Conservation (phyloP, 768 basidiomycete species). For the Melanogaster broomeanus region DNA sequence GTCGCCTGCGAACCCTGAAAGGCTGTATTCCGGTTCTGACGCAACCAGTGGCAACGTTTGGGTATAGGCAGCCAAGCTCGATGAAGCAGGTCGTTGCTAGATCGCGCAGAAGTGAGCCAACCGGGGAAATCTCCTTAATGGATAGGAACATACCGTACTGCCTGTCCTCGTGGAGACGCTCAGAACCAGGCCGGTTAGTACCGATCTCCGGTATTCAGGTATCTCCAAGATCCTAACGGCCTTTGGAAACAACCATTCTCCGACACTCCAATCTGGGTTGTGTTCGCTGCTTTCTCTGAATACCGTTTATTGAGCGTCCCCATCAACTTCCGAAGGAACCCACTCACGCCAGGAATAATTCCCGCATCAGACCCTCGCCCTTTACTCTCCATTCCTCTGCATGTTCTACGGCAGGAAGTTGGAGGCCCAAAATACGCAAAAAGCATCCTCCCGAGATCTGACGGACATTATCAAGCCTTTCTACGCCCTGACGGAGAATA, state of each 20-base stretch:
- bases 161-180: slow-evolving; percentile 85
- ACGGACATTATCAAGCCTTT: slow-evolving; percentile 89
- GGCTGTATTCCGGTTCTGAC: slow-evolving; percentile 41
- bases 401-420: slow-evolving; percentile 42
- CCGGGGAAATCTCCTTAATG: slow-evolving; percentile 4
- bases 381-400: slow-evolving; percentile 54
- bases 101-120: slow-evolving; percentile 16
- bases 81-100: slow-evolving; percentile 70
- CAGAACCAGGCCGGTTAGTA: slow-evolving; percentile 73
- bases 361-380: slow-evolving; percentile 45
- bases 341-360: slow-evolving; percentile 55
- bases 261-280: slow-evolving; percentile 63
- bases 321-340: neutral
- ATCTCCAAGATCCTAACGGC: slow-evolving; percentile 68
- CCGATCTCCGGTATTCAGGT: slow-evolving; percentile 54
- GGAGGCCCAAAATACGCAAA: slow-evolving; percentile 47
- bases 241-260: slow-evolving; percentile 72
- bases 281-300: slow-evolving; percentile 36
- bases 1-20: slow-evolving; percentile 55
- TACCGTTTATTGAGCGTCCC: slow-evolving; percentile 1
- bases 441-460: slow-evolving; percentile 74
- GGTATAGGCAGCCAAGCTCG: slow-evolving; percentile 60
- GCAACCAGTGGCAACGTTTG: slow-evolving; percentile 48
- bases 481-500: slow-evolving; percentile 86
- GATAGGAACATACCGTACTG: slow-evolving; percentile 64